phyloP scores from a whole-genome alignment of 139 green algal species.

The Tetraselmis chui region DNA sequence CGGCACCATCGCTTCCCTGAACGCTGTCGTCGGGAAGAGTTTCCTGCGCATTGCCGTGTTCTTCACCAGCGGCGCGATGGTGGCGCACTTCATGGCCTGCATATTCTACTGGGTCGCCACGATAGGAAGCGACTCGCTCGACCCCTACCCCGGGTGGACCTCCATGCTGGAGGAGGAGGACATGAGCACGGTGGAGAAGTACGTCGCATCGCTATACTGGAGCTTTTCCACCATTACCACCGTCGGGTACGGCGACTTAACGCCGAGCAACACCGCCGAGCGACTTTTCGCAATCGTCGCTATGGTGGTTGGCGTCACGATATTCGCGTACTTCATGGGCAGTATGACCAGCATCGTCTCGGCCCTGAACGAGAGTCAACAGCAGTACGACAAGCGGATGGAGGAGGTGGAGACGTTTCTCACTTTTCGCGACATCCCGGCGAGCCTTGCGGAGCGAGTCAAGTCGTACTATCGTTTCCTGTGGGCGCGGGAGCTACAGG shows the following conservation, averaged over 20 bases:
- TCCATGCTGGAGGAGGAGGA: background rate
- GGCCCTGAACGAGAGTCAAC: constrained; percentile 18
- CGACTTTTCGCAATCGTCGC: constrained; percentile 31
- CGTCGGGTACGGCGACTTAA: constrained; percentile 39
- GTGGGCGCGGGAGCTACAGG: background rate
- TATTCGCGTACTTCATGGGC: constrained; percentile 38
- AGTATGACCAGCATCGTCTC: constrained; percentile 31
- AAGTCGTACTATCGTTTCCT: background rate
- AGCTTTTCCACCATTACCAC: constrained; percentile 34
- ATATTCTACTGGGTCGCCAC: constrained; percentile 36
- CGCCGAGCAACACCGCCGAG: constrained; percentile 17
- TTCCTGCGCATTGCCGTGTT: constrained; percentile 28
- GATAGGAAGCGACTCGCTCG: background rate
- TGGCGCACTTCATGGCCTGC: constrained; percentile 49
- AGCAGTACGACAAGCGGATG: background rate
- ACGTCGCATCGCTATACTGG: constrained; percentile 35
- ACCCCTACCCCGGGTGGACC: background rate
- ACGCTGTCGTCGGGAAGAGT: constrained; percentile 15
- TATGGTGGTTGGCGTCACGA: constrained; percentile 33
- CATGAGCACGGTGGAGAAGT: constrained; percentile 7
- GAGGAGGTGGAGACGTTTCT: background rate
- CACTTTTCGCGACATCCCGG: background rate
- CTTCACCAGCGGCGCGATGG: constrained; percentile 22
- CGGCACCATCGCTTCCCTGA: constrained; percentile 20
- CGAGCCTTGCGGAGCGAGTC: background rate